Conservation (phyloP, 2,329 filamentous ascomycete species). For the Phialophora tarda region DNA sequence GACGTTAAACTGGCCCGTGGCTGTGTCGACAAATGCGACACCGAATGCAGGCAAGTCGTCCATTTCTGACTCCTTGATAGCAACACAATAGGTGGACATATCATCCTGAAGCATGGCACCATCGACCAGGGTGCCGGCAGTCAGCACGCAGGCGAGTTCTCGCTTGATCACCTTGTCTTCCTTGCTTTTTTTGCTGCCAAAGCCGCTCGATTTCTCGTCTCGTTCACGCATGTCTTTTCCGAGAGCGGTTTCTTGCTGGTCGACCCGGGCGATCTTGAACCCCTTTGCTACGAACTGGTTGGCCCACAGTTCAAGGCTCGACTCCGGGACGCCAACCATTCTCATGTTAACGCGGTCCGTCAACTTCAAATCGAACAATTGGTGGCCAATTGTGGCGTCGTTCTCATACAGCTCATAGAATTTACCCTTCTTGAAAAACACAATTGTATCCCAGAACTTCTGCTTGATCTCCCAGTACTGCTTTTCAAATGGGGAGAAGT, state of each 20-base stretch:
- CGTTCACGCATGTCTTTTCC: conserved; percentile 99
- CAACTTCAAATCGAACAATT: conserved; percentile 95
- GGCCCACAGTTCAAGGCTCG: conserved; percentile 94
- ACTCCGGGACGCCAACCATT: conserved; percentile 97
- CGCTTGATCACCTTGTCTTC: conserved; percentile 92
- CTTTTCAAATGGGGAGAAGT: conserved; percentile 93
- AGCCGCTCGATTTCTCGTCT: conserved; percentile 57
- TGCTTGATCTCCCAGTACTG: conserved; percentile 99
- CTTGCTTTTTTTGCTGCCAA: conserved; percentile 60
- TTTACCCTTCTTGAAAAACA: conserved; percentile 99
- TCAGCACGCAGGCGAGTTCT: conserved; percentile 89
- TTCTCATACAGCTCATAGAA: conserved; percentile 99
- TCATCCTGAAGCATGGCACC: conserved; percentile 97
- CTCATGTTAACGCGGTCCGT: conserved; percentile 99
- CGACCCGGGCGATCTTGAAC: conserved; percentile 94
- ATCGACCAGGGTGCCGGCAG: conserved; percentile 89
- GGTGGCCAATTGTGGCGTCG: conserved; percentile 93
- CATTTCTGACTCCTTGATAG: conserved; percentile 80
- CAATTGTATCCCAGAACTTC: conserved; percentile 95
- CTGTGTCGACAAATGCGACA: conserved; percentile 91
- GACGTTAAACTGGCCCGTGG: conserved; percentile 93
- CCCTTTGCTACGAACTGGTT: conserved; percentile 98
- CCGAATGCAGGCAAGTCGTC: conserved; percentile 83
- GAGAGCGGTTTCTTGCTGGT: conserved; percentile 94
- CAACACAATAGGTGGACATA: conserved; percentile 94